A percentile compares a stretch with the other conserved stretches of the same genome.
phyloP scores from a whole-genome alignment of 805 yeast genomes.

The Ogataea siamensis region DNA sequence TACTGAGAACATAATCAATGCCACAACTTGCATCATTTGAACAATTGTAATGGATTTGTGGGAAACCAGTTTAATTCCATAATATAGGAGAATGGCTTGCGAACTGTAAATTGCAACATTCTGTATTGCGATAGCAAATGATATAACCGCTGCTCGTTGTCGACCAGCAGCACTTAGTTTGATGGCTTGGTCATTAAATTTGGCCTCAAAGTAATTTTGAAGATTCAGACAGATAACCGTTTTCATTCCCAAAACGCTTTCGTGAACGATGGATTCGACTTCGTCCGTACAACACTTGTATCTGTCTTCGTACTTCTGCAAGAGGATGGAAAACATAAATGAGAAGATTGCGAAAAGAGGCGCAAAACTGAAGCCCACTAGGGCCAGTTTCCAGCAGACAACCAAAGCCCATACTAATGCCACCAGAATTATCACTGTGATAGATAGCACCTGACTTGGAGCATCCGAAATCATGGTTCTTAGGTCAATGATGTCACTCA shows the following conservation, averaged over 20 bases:
- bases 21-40: constrained; percentile 66
- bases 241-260: constrained; percentile 55
- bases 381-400: constrained; percentile 81
- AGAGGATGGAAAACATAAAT: constrained; percentile 46
- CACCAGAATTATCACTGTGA: constrained; percentile 50
- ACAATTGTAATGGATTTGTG: constrained; percentile 49
- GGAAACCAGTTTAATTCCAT: constrained; percentile 74
- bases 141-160: constrained; percentile 57
- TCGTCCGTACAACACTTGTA: constrained; percentile 58
- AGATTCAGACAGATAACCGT: constrained; percentile 62
- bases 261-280: constrained; percentile 51
- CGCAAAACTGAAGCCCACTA: constrained; percentile 75
- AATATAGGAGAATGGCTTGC: constrained; percentile 73
- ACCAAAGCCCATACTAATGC: constrained; percentile 79
- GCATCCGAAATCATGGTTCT: constrained; percentile 64
- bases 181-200: constrained; percentile 34
- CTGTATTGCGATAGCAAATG: constrained; percentile 63
- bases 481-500: constrained; percentile 82
- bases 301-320: constrained; percentile 54
- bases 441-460: constrained; percentile 51
- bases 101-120: constrained; percentile 55
- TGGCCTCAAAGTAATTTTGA: constrained; percentile 43
- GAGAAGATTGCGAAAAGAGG: constrained; percentile 60
- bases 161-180: constrained; percentile 40
- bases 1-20: constrained; percentile 71